Conservation (phyloP, 176 grass and related monocot genomes). For the Avena eriantha region DNA sequence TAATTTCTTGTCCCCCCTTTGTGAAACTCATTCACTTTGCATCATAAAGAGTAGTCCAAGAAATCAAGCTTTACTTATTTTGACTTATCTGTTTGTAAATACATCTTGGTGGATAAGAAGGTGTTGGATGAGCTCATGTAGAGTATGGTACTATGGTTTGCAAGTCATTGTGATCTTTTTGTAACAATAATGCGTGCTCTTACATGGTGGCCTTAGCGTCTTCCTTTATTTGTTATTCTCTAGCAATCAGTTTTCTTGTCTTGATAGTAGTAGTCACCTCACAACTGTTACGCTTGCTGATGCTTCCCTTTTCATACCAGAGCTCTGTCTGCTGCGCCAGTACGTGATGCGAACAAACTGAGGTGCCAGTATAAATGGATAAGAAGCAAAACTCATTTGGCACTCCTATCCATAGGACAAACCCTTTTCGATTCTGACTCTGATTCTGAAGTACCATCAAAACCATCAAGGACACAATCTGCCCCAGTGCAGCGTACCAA, state of each 20-base stretch:
- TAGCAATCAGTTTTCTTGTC: neutral
- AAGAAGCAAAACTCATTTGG: conserved; percentile 56
- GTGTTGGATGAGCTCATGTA: neutral
- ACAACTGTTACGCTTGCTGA: conserved; percentile 29
- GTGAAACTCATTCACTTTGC: neutral
- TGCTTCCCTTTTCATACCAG: neutral
- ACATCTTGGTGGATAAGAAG: neutral
- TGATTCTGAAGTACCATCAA: conserved; percentile 61
- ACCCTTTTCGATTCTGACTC: conserved; percentile 74
- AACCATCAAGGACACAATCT: conserved; percentile 55
- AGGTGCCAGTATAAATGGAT: conserved; percentile 54
- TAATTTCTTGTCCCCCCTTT: neutral
- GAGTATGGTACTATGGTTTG: conserved; percentile 1
- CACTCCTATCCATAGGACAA: conserved; percentile 58
- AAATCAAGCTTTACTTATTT: neutral
- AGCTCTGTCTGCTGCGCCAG: conserved; percentile 13
- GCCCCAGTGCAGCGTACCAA: conserved; percentile 43
- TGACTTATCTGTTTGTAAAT: neutral
- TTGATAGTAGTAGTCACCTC: neutral
- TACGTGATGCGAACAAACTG: conserved; percentile 22
- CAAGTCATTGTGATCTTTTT: neutral
- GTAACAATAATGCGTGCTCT: neutral
- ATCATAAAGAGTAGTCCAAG: neutral
- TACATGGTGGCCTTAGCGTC: conserved; percentile 10
- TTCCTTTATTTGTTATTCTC: neutral